phyloP scores from a whole-genome alignment of 495 filamentous ascomycete genomes.

The Aspergillus olivimuriae region DNA sequence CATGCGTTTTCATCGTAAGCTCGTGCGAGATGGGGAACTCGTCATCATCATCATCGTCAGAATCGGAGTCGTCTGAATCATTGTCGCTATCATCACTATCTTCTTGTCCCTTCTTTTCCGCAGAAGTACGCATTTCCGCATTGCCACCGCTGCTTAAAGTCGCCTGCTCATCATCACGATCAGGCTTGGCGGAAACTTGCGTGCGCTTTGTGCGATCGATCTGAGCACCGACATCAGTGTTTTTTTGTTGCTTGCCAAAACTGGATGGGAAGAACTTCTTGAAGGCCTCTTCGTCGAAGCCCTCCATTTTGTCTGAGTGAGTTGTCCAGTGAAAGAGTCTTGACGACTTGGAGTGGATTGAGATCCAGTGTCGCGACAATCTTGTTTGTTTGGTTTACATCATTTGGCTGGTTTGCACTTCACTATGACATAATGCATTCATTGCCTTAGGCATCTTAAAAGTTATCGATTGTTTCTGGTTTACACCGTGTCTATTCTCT shows the following conservation, averaged over 20 bases:
- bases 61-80: conserved; percentile 45
- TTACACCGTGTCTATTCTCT: too few relatives aligned
- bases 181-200: conserved; percentile 25
- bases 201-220: conserved; percentile 68
- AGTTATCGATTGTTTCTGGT: too few relatives aligned
- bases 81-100: conserved; percentile 28
- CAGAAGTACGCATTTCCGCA: conserved; percentile 11
- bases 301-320: conserved; percentile 51
- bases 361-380: too few relatives aligned
- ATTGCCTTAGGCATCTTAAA: too few relatives aligned
- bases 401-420: too few relatives aligned
- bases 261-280: conserved; percentile 73
- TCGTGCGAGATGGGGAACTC: conserved; percentile 93
- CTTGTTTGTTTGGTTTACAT: too few relatives aligned
- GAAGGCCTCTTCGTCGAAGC: conserved; percentile 76
- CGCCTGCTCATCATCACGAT: conserved; percentile 15
- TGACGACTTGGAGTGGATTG: too few relatives aligned
- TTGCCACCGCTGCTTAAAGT: conserved; percentile 12
- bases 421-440: too few relatives aligned
- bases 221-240: conserved; percentile 69
- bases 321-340: too few relatives aligned
- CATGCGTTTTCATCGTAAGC: conserved; percentile 84
- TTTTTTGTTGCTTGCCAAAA: conserved; percentile 77
- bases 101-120: conserved; percentile 20
- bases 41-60: conserved; percentile 68